Evolutionary conservation across 2,329 filamentous ascomycete species (phyloP).

Genomic region (Graphium sp.): DNA sequence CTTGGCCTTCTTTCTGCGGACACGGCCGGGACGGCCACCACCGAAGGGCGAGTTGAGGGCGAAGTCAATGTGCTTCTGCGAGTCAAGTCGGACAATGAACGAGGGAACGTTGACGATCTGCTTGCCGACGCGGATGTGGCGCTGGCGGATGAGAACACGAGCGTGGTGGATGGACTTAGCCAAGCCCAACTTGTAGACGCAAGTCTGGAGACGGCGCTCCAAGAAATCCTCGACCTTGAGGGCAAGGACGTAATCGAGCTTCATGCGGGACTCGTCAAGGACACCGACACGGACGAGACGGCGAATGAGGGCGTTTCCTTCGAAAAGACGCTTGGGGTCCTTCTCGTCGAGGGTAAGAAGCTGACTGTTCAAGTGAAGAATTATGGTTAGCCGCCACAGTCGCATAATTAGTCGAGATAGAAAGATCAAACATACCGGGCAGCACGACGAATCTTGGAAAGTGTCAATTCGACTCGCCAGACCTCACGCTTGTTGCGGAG

Average conservation of each 20-base stretch:
- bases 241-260: conserved; percentile 99
- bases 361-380: conserved; percentile 49
- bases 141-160: conserved; percentile 98
- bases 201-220: conserved; percentile 98
- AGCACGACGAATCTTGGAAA: conserved; percentile 99
- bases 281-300: conserved; percentile 99
- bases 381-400: conserved; percentile 4
- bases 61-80: conserved; percentile 99
- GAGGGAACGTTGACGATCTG: conserved; percentile 99
- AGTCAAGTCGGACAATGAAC: conserved; percentile 99
- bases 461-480: conserved; percentile 97
- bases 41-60: conserved; percentile 93
- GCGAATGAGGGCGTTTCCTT: conserved; percentile 99
- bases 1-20: conserved; percentile 99
- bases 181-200: conserved; percentile 99
- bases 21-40: conserved; percentile 91
- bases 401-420: not conserved
- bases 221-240: conserved; percentile 99
- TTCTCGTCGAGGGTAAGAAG: conserved; percentile 99
- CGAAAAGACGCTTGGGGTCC: conserved; percentile 99
- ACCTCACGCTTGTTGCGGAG: conserved; percentile 99
- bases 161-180: conserved; percentile 99
- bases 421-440: conserved; percentile 53
- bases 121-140: conserved; percentile 99
- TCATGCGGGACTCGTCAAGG: conserved; percentile 99